phyloP scores from a whole-genome alignment of 345 rosid genomes.

The Populus tremula region DNA sequence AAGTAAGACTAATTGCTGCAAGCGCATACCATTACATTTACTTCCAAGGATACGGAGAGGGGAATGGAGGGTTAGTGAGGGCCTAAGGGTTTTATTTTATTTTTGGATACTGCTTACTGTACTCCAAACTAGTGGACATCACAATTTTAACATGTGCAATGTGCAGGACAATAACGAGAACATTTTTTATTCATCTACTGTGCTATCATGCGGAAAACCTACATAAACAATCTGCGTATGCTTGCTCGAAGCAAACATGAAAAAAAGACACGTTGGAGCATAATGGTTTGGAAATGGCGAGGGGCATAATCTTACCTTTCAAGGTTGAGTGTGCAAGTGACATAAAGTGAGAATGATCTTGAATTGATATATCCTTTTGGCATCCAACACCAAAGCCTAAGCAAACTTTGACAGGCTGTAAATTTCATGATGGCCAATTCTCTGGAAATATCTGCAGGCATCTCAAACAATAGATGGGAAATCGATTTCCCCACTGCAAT shows the following conservation, averaged over 20 bases:
- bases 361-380: constrained; percentile 67
- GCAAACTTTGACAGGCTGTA: constrained; percentile 56
- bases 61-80: too few relatives aligned
- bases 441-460: constrained; percentile 1
- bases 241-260: constrained; percentile 3
- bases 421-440: constrained; percentile 32
- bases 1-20: too few relatives aligned
- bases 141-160: background rate
- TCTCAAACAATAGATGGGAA: constrained; percentile 19
- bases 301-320: constrained; percentile 56
- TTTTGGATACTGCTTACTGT: background rate
- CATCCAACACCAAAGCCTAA: constrained; percentile 60
- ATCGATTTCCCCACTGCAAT: constrained; percentile 11
- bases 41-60: too few relatives aligned
- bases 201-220: background rate
- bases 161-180: background rate
- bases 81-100: too few relatives aligned
- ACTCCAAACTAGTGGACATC: background rate
- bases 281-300: background rate
- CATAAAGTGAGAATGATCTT: constrained; percentile 53
- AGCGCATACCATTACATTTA: too few relatives aligned
- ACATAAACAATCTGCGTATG: background rate
- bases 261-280: background rate
- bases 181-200: background rate
- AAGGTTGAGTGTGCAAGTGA: constrained; percentile 53